Percentiles rank a stretch among this genome's conserved stretches.
Conservation (phyloP, 768 basidiomycete genomes). For the Phylloporus rhodoxanthus region DNA sequence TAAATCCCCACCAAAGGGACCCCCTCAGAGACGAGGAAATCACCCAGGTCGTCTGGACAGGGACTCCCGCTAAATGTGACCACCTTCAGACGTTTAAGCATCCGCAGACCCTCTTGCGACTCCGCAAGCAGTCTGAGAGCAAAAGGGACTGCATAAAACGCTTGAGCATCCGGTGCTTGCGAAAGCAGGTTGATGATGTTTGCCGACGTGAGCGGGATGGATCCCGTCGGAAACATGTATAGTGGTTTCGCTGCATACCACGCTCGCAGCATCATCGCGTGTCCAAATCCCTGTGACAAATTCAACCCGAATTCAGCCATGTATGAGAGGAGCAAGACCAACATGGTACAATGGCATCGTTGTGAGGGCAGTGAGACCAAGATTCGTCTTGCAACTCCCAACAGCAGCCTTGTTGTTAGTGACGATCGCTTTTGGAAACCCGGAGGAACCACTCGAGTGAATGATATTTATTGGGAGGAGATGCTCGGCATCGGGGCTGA, state of each 20-base stretch:
- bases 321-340: neutral
- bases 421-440: constrained; percentile 42
- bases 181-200: constrained; percentile 38
- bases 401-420: constrained; percentile 34
- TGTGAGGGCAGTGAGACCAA: constrained; percentile 16
- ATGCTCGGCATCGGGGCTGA: constrained; percentile 20
- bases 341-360: constrained; percentile 33
- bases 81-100: constrained; percentile 40
- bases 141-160: constrained; percentile 34
- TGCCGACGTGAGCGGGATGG: constrained; percentile 41
- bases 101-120: constrained; percentile 38
- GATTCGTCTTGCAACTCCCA: constrained; percentile 32
- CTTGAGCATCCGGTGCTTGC: constrained; percentile 29
- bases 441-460: constrained; percentile 36
- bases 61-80: constrained; percentile 49
- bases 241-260: constrained; percentile 38
- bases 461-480: constrained; percentile 18
- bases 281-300: constrained; percentile 18
- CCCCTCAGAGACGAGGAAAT: constrained; percentile 42
- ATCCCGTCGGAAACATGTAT: constrained; percentile 37
- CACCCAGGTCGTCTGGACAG: constrained; percentile 49
- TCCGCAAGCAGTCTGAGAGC: constrained; percentile 45
- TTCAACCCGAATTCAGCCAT: neutral
- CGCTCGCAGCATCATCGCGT: constrained; percentile 35
- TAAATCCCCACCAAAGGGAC: constrained; percentile 45